Conservation (phyloP, 352 stramenopile genomes). For the Phytophthora podocarpi region DNA sequence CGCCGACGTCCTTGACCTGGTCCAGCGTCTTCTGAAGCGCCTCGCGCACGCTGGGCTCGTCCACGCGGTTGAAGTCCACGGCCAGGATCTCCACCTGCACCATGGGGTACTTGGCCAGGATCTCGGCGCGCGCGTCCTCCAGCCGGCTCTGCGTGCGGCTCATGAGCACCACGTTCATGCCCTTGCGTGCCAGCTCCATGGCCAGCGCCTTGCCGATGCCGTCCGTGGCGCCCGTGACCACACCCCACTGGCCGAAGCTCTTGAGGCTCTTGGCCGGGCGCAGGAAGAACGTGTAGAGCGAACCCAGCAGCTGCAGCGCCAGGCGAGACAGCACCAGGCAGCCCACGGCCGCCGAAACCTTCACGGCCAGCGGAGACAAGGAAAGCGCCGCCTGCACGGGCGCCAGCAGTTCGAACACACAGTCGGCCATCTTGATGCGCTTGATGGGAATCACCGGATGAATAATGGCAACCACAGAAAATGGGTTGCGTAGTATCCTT, state of each 20-base stretch:
- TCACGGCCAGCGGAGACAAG: constrained; percentile 43
- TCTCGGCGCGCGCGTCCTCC: constrained; percentile 93
- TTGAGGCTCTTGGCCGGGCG: constrained; percentile 93
- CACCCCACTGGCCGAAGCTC: constrained; percentile 96
- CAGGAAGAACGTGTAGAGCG: constrained; percentile 91
- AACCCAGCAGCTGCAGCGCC: constrained; percentile 51
- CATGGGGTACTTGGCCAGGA: constrained; percentile 92
- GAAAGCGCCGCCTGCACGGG: constrained; percentile 37
- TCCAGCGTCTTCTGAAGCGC: constrained; percentile 57
- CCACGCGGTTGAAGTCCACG: constrained; percentile 95
- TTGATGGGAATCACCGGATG: not conserved
- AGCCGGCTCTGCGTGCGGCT: constrained; percentile 97
- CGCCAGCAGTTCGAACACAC: constrained; percentile 31
- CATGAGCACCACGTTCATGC: constrained; percentile 98
- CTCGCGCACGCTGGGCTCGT: constrained; percentile 67
- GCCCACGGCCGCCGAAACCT: constrained; percentile 50
- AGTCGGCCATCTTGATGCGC: constrained; percentile 36
- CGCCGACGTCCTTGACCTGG: constrained; percentile 93
- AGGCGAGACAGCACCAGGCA: constrained; percentile 58
- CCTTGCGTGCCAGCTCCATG: constrained; percentile 96
- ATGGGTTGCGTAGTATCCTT: not conserved
- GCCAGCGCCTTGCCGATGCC: constrained; percentile 92
- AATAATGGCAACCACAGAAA: constrained; percentile 23
- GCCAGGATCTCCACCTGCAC: constrained; percentile 88
- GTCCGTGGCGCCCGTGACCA: constrained; percentile 97